These are phyloP conservation scores for Fusarium euwallaceae DNA, from an alignment of 2,329 filamentous ascomycete species.

Conservation along the genomic window DNA sequence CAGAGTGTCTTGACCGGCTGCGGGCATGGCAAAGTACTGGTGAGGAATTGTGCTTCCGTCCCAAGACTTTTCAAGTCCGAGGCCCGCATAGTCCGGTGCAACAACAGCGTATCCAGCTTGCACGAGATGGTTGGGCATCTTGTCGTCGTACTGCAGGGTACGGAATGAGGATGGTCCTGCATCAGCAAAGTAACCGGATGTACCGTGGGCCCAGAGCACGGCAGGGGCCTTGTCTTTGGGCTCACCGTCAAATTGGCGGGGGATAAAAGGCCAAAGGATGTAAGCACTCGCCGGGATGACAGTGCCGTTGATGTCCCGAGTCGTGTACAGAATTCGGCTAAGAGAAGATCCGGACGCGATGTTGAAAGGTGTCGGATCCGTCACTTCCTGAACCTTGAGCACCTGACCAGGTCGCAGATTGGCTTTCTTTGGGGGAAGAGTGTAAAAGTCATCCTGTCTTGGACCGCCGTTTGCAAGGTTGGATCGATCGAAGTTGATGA, in stretches of 20 bases:
- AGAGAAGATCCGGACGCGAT: conserved; percentile 20
- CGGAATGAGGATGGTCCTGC: conserved; percentile 56
- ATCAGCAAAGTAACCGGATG: conserved; percentile 55
- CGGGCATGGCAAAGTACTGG: conserved; percentile 54
- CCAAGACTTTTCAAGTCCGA: conserved; percentile 54
- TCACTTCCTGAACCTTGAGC: conserved; percentile 32
- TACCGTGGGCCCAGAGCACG: conserved; percentile 60
- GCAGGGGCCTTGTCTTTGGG: conserved; percentile 31
- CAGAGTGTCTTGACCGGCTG: conserved; percentile 58
- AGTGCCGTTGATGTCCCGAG: conserved; percentile 26
- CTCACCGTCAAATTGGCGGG: not conserved
- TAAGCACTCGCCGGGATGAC: conserved; percentile 20
- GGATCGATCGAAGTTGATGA: conserved; percentile 24
- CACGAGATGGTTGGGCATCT: conserved; percentile 53
- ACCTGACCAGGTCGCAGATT: conserved; percentile 15
- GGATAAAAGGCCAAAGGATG: conserved; percentile 27
- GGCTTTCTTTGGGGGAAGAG: not conserved
- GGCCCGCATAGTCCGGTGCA: conserved; percentile 60
- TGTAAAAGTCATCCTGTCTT: conserved; percentile 36
- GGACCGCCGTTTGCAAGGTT: conserved; percentile 35
- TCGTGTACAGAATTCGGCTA: conserved; percentile 21
- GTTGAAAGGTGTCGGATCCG: conserved; percentile 3
- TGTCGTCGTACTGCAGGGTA: conserved; percentile 56
- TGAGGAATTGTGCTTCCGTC: conserved; percentile 54
- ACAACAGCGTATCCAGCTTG: conserved; percentile 59